These are phyloP conservation scores for Uronychia binucleata DNA, from an alignment of 73 alveolate genomes.

Conservation along the genomic window DNA sequence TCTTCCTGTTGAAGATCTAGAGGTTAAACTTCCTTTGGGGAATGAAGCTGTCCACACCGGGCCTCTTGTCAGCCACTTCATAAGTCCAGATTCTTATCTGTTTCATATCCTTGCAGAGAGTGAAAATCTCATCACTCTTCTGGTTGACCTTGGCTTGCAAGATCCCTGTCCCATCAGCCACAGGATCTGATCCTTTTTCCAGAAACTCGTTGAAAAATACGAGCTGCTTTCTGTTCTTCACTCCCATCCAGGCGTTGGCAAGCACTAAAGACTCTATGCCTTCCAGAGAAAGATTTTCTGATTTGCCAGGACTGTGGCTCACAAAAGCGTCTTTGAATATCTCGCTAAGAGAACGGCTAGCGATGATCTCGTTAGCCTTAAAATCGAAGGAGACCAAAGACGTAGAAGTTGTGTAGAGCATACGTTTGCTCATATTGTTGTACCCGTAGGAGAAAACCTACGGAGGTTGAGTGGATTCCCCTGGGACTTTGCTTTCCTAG, in stretches of 20 bases:
- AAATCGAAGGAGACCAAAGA: not conserved
- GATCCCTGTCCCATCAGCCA: conserved; percentile 44
- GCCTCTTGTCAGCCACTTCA: conserved; percentile 25
- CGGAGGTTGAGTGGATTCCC: not conserved
- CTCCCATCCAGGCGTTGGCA: conserved; percentile 25
- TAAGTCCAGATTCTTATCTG: conserved; percentile 26
- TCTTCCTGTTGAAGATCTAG: conserved; percentile 23
- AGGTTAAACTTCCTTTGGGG: conserved; percentile 3
- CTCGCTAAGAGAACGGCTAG: conserved; percentile 16
- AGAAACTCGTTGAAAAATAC: conserved; percentile 20
- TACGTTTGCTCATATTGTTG: not conserved
- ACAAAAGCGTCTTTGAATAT: conserved; percentile 19
- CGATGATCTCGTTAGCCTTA: not conserved
- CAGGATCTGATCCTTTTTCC: conserved; percentile 50
- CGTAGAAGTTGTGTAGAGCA: not conserved
- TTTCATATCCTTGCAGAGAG: conserved; percentile 27
- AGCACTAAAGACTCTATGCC: conserved; percentile 9
- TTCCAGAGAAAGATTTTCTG: conserved; percentile 13
- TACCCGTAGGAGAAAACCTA: not conserved
- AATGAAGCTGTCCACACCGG: not conserved
- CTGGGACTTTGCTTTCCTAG: not conserved
- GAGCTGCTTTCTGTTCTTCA: conserved; percentile 30
- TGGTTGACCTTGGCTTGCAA: conserved; percentile 25
- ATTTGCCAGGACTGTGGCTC: not conserved
- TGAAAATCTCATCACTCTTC: conserved; percentile 39